Evolutionary conservation across 2,329 filamentous ascomycete species (phyloP).

Genomic region (Zasmidium angulare): DNA sequence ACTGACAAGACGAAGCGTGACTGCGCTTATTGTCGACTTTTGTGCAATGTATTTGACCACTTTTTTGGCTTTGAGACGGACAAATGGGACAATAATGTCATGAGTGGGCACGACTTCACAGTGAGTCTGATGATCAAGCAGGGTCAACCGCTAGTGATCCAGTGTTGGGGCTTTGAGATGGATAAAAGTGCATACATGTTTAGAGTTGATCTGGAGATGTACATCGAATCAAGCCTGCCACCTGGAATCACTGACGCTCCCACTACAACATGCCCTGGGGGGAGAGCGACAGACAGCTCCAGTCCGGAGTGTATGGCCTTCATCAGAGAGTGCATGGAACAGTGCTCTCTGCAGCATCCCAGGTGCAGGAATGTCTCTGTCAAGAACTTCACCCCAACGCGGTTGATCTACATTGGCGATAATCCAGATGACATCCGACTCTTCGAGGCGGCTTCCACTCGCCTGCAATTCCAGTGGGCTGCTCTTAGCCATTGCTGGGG

Average conservation of each 20-base stretch:
- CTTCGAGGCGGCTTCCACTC: not conserved
- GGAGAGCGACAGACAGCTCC: not conserved
- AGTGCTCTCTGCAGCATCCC: not conserved
- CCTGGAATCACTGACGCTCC: not conserved
- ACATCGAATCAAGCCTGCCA: not conserved
- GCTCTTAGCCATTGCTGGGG: slow-evolving; percentile 7
- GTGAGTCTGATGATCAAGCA: slow-evolving; percentile 1
- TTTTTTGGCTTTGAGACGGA: slow-evolving; percentile 4
- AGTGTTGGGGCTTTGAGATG: not conserved
- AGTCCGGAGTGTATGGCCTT: not conserved
- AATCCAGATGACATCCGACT: not conserved
- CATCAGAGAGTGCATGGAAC: not conserved
- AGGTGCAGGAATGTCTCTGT: not conserved
- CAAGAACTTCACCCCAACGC: not conserved
- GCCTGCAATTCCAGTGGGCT: not conserved
- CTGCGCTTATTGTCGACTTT: slow-evolving; percentile 1
- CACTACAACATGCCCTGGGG: not conserved
- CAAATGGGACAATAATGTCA: slow-evolving; percentile 1
- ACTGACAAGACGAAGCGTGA: not conserved
- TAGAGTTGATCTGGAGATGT: slow-evolving; percentile 4
- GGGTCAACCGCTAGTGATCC: slow-evolving; percentile 1
- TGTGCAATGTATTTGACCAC: slow-evolving; percentile 1
- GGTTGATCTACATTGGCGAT: not conserved
- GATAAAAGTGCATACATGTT: not conserved
- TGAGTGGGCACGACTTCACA: not conserved